Evolutionary conservation across 2,329 filamentous ascomycete species (phyloP), one percentile per base, ranked within the genome.

Genomic region (Trematosphaeria pertusa): DNA sequence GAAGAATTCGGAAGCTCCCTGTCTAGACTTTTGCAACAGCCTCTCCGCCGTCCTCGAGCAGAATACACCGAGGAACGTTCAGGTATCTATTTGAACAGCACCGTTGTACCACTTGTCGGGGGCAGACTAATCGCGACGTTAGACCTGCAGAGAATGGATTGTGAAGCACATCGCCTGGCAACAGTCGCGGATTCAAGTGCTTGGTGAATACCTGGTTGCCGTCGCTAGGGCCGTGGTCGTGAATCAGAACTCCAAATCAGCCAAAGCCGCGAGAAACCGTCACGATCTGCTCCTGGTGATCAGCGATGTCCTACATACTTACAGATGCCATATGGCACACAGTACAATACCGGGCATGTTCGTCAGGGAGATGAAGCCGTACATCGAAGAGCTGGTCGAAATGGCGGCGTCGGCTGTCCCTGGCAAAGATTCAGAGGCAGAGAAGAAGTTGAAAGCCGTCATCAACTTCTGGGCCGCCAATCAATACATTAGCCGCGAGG

Each of bases 71-170:
- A 54, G 52, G 36, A 65, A 68, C 35, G 59, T 69, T 37, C 62
- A 70, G 67, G 67, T 70, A 67, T 61, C 58, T 58, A 47, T 33
- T 48, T 54, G 36, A 59, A 51, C 43, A 55, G 53, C 42, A 47
- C 51, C 47, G 52, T 51, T 54, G 50, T 50, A 37, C 44, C 28
- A 41, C 46, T 24, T 52, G 39, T 53, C 19, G 46, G 56, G 65
- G 61, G 54, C 62, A 64, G 54, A 62, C 65, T 70, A 68, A 69
- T 70, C 52, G 39, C 61, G 41, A 48, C 48, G 33, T 28, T 68
- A 96, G 91, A 88, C 84, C 79, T 92, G 89, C 82, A 96, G 92
- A 82, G 80, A 83, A 74, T 96, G 90, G 90, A 87, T 93, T 64
- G 74, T 91, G 67, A 81, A 81, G 61, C 83, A 91, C 75, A 78